These are phyloP conservation scores for Zymoseptoria passerinii DNA, from an alignment of 2,329 filamentous ascomycete genomes.

Conservation along the genomic window DNA sequence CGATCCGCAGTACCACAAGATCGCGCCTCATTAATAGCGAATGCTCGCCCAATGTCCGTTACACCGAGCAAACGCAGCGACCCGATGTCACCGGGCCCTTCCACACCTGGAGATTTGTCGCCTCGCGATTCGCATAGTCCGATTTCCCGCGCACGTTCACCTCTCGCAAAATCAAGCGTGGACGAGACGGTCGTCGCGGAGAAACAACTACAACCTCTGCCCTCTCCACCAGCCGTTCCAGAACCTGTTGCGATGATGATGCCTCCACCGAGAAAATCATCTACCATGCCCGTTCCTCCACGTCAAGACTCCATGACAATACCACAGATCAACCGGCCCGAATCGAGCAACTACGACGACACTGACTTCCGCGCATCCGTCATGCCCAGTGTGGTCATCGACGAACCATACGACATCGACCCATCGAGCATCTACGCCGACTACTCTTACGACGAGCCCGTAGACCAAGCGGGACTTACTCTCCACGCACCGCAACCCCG, in stretches of 20 bases:
- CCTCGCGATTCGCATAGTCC: slow-evolving; percentile 20
- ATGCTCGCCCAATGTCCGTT: slow-evolving; percentile 51
- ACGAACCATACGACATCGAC: slow-evolving; percentile 22
- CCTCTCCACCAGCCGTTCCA: slow-evolving; percentile 7
- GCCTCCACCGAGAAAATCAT: slow-evolving; percentile 9
- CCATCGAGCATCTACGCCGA: slow-evolving; percentile 20
- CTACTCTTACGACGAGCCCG: slow-evolving; percentile 15
- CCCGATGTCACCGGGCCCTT: slow-evolving; percentile 23
- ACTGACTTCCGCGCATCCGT: slow-evolving; percentile 11
- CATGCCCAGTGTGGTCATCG: slow-evolving; percentile 11
- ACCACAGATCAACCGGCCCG: slow-evolving; percentile 11
- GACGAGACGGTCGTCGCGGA: slow-evolving; percentile 14
- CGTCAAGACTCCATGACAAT: slow-evolving; percentile 18
- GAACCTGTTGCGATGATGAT: slow-evolving; percentile 14
- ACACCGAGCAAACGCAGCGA: slow-evolving; percentile 39
- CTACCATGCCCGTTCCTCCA: slow-evolving; percentile 12
- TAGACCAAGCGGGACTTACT: slow-evolving; percentile 5
- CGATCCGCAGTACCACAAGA: slow-evolving; percentile 30
- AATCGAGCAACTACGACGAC: slow-evolving; percentile 26
- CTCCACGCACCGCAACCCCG: slow-evolving; percentile 7
- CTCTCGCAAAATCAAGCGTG: slow-evolving; percentile 10
- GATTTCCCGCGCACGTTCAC: neutral
- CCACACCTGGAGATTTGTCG: slow-evolving; percentile 10
- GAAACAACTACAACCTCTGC: slow-evolving; percentile 5
- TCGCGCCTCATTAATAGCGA: slow-evolving; percentile 45